Percentiles rank a stretch among this genome's conserved stretches.
phyloP scores from a whole-genome alignment of 2,329 filamentous ascomycete genomes.

The Xylariaceae sp. region DNA sequence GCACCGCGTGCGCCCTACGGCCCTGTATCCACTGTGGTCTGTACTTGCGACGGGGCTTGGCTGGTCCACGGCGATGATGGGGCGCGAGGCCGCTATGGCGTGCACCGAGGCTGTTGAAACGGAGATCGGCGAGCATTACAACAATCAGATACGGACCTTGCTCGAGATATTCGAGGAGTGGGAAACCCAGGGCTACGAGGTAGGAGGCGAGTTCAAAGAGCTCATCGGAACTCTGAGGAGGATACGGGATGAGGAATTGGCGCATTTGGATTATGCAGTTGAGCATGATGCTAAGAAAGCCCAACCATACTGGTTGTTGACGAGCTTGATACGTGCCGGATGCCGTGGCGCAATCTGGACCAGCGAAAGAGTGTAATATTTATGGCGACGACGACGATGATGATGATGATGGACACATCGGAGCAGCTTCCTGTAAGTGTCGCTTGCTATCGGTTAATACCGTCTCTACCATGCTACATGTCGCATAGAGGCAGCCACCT shows the following conservation, averaged over 20 bases:
- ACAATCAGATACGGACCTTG: constrained; percentile 77
- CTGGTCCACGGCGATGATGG: constrained; percentile 84
- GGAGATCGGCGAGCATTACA: constrained; percentile 95
- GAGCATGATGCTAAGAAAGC: constrained; percentile 90
- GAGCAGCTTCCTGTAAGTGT: neutral
- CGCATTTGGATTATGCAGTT: constrained; percentile 93
- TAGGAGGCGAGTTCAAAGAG: constrained; percentile 69
- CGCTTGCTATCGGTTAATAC: neutral
- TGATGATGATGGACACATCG: neutral
- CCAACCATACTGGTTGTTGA: constrained; percentile 81
- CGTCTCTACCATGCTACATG: neutral
- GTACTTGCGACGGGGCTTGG: constrained; percentile 73
- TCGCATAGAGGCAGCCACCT: neutral
- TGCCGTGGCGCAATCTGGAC: constrained; percentile 92
- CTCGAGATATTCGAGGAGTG: constrained; percentile 75
- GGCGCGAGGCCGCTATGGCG: constrained; percentile 93
- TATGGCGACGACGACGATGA: neutral
- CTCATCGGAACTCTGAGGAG: constrained; percentile 69
- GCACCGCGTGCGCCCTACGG: constrained; percentile 87
- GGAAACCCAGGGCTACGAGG: constrained; percentile 69
- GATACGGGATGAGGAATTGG: constrained; percentile 92
- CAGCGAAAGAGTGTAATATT: constrained; percentile 60
- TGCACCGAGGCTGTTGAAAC: constrained; percentile 98
- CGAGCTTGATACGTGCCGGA: constrained; percentile 79
- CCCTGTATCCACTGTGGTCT: constrained; percentile 87